A percentile compares a stretch with the other conserved stretches of the same genome.
Conservation (phyloP, 1,139 yeast genomes). For the Insectozyma bohioensis region DNA sequence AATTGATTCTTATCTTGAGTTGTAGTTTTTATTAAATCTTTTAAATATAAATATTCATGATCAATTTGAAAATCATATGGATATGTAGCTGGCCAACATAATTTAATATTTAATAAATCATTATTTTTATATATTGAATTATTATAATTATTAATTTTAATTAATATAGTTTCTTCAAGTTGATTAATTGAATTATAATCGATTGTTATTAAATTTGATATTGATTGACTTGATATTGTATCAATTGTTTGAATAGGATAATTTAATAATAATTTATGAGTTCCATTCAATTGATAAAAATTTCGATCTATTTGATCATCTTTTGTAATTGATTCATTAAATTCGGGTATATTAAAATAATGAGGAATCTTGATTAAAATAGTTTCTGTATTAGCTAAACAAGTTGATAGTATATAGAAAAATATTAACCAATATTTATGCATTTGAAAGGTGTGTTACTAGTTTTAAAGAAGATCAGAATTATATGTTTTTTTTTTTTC, state of each 20-base stretch:
- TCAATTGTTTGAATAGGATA: slow-evolving; percentile 29
- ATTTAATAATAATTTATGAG: slow-evolving; percentile 27
- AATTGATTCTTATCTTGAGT: slow-evolving; percentile 14
- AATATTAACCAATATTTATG: slow-evolving; percentile 1
- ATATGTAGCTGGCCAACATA: slow-evolving; percentile 47
- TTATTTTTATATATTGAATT: slow-evolving; percentile 27
- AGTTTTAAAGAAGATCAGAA: no score
- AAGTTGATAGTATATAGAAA: slow-evolving; percentile 5
- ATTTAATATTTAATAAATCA: slow-evolving; percentile 35
- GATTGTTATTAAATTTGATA: slow-evolving; percentile 9
- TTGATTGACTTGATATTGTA: slow-evolving; percentile 3
- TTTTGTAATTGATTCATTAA: slow-evolving; percentile 19
- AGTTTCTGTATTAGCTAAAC: slow-evolving; percentile 42
- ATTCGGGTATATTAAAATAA: slow-evolving; percentile 38
- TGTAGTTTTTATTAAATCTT: slow-evolving; percentile 6
- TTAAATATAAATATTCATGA: slow-evolving; percentile 23
- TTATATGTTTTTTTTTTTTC: no score
- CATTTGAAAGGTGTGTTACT: no score
- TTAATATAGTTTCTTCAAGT: slow-evolving; percentile 22
- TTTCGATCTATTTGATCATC: slow-evolving; percentile 3
- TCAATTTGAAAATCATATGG: slow-evolving; percentile 30
- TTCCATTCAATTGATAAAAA: slow-evolving; percentile 20
- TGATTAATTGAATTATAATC: slow-evolving; percentile 18
- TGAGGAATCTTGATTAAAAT: slow-evolving; percentile 32
- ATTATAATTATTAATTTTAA: slow-evolving; percentile 35